Conservation (phyloP, 306 rosid species). For the Cucurbita argyrosperma region DNA sequence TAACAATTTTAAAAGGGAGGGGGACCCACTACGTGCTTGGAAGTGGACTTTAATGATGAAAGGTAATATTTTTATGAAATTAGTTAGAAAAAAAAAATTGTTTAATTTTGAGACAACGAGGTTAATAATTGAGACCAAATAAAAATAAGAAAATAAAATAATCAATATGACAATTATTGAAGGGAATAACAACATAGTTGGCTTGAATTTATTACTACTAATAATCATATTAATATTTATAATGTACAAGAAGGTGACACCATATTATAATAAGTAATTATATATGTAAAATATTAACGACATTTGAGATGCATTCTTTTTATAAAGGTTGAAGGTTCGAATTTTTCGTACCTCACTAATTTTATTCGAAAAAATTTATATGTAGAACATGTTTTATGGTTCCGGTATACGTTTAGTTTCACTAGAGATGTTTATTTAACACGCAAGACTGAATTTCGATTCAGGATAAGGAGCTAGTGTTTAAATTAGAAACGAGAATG, state of each 20-base stretch:
- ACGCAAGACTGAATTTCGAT: no score
- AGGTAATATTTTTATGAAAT: not conserved
- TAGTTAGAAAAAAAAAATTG: not conserved
- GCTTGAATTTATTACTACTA: not conserved
- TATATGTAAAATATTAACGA: no score
- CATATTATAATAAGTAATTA: not conserved
- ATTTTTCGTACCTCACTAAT: no score
- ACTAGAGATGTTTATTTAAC: no score
- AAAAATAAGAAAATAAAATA: not conserved
- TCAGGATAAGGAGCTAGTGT: no score
- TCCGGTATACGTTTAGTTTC: no score
- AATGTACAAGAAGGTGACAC: not conserved
- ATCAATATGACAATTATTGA: not conserved
- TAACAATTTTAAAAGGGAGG: not conserved
- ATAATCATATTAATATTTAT: not conserved
- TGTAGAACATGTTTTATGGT: no score
- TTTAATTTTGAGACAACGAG: not conserved
- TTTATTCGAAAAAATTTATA: no score
- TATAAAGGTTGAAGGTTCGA: no score
- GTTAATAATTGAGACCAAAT: conserved; percentile 1
- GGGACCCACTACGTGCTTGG: conserved; percentile 13
- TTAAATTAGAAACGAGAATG: no score
- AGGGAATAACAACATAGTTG: not conserved
- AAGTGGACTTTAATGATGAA: conserved; percentile 9
- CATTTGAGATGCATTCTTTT: no score